A percentile compares a stretch with the other conserved stretches of the same genome.
Conservation (phyloP, 2,329 filamentous ascomycete species). For the Teratosphaeriaceae sp. region DNA sequence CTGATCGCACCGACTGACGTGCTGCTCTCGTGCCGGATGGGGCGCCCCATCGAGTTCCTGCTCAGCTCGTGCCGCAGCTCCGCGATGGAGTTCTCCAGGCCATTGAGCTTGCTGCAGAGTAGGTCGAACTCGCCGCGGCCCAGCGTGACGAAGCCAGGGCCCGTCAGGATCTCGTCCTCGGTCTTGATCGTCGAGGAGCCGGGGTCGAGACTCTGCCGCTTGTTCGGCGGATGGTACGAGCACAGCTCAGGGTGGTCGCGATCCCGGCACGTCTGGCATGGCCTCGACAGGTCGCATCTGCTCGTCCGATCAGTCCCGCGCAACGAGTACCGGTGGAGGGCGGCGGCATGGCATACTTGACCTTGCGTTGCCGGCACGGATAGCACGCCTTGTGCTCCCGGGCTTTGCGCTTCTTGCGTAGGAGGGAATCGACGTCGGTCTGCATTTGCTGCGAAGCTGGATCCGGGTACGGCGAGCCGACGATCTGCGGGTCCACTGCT, state of each 20-base stretch:
- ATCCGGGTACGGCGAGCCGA: slow-evolving; percentile 7
- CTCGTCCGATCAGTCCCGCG: slow-evolving; percentile 4
- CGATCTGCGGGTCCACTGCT: slow-evolving; percentile 12
- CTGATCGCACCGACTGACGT: slow-evolving; percentile 5
- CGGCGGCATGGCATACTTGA: slow-evolving; percentile 23
- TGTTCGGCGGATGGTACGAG: slow-evolving; percentile 33
- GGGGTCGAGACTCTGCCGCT: slow-evolving; percentile 26
- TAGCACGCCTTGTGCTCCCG: slow-evolving; percentile 49
- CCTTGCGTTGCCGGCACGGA: slow-evolving; percentile 40
- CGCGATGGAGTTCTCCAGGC: slow-evolving; percentile 40
- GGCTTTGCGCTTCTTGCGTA: slow-evolving; percentile 45
- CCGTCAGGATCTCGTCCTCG: slow-evolving; percentile 15
- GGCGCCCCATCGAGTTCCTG: slow-evolving; percentile 12
- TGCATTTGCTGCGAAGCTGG: not conserved
- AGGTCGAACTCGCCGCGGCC: slow-evolving; percentile 40
- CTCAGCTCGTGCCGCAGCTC: slow-evolving; percentile 33
- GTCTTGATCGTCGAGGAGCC: slow-evolving; percentile 7
- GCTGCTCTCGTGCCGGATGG: slow-evolving; percentile 13
- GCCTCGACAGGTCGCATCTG: slow-evolving; percentile 42
- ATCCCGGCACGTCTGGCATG: slow-evolving; percentile 46
- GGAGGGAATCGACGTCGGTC: slow-evolving; percentile 45
- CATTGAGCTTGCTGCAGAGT: slow-evolving; percentile 42
- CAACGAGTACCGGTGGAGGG: not conserved
- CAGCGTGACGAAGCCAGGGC: slow-evolving; percentile 23
- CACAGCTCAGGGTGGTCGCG: slow-evolving; percentile 46